Evolutionary conservation across 805 yeast genomes (phyloP).

Genomic region (Cyberlindnera bimundalis): DNA sequence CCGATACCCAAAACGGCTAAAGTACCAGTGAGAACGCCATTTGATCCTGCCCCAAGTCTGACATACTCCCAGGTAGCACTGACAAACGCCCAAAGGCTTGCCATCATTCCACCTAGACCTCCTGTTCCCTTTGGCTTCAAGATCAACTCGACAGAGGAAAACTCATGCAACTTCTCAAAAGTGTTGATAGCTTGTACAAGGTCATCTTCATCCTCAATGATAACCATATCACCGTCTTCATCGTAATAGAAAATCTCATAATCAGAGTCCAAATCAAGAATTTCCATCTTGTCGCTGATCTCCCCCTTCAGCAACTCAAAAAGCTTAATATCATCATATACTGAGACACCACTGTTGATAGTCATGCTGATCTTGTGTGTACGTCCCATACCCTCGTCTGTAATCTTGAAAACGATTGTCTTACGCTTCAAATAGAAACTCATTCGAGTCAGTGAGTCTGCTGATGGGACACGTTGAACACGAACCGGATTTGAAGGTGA

Average conservation of each 20-base stretch:
- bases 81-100: constrained; percentile 10
- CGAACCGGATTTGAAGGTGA: constrained; percentile 4
- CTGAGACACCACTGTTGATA: constrained; percentile 19
- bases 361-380: constrained; percentile 26
- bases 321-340: constrained; percentile 22
- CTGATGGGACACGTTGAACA: constrained; percentile 18
- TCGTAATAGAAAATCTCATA: constrained; percentile 36
- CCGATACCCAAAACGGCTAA: constrained; percentile 24
- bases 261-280: constrained; percentile 15
- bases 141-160: constrained; percentile 17
- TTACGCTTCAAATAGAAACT: constrained; percentile 21
- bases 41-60: not conserved
- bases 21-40: constrained; percentile 15
- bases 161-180: constrained; percentile 10
- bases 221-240: constrained; percentile 35
- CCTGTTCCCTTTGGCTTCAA: constrained; percentile 2
- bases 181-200: constrained; percentile 28
- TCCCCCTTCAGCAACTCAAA: constrained; percentile 25
- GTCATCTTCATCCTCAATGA: constrained; percentile 34
- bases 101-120: not conserved
- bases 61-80: constrained; percentile 6
- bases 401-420: constrained; percentile 23
- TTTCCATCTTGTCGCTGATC: constrained; percentile 23
- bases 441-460: constrained; percentile 24
- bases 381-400: constrained; percentile 9